Evolutionary conservation across 2,329 filamentous ascomycete species (phyloP).

Genomic region (Tolypocladium amazonense): DNA sequence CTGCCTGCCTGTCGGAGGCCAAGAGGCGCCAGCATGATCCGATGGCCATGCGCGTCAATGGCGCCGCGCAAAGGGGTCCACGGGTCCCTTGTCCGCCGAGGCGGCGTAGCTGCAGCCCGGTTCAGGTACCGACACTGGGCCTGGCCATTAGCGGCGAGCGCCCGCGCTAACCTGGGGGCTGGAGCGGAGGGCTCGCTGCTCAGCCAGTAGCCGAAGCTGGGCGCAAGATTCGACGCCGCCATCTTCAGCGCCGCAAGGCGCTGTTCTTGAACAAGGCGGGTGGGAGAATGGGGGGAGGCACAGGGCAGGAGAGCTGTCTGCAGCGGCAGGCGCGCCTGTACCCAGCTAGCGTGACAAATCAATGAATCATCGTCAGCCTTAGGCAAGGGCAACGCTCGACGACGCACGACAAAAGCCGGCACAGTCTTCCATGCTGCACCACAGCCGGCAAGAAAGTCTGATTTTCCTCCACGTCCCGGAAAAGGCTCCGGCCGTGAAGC

Average conservation of each 20-base stretch:
- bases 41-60: conserved; percentile 8
- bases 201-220: not conserved
- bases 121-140: not conserved
- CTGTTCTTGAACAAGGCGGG: not conserved
- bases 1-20: not conserved
- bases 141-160: not conserved
- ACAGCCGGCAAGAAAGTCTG: not conserved
- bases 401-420: not conserved
- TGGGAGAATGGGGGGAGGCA: not conserved
- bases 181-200: not conserved
- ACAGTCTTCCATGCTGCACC: not conserved
- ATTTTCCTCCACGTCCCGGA: not conserved
- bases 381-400: not conserved
- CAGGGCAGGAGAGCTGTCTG: not conserved
- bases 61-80: not conserved
- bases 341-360: not conserved
- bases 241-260: not conserved
- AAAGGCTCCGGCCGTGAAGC: not conserved
- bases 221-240: not conserved
- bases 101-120: not conserved
- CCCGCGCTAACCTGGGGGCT: not conserved
- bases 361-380: not conserved
- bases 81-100: not conserved
- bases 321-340: not conserved
- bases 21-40: conserved; percentile 2